A percentile compares a stretch with the other conserved stretches of the same genome.
These are phyloP conservation scores for Quercus aquifolioides DNA, from an alignment of 306 rosid species.

Conservation along the genomic window DNA sequence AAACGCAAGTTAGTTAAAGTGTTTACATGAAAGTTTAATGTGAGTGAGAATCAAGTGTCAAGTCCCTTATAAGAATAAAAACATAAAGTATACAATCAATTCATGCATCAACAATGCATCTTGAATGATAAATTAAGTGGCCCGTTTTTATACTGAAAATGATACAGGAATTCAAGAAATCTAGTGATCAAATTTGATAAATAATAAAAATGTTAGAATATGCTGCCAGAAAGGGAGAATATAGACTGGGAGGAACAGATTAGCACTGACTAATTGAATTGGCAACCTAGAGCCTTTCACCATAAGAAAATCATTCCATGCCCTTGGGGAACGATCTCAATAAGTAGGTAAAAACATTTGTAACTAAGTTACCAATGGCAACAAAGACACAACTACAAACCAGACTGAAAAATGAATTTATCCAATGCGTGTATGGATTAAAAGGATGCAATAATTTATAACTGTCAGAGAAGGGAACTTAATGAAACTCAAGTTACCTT, in stretches of 20 bases:
- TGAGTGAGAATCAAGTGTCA: neutral
- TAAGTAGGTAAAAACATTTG: neutral
- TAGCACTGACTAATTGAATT: neutral
- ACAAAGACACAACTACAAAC: neutral
- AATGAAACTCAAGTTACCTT: constrained; percentile 46
- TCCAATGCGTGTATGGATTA: neutral
- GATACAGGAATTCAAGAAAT: neutral
- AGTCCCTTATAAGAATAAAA: neutral
- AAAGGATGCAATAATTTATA: neutral
- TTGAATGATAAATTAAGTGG: neutral
- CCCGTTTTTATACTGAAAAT: neutral
- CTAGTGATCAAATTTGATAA: neutral
- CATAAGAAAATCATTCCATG: neutral
- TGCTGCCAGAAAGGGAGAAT: neutral
- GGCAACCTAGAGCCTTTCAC: neutral
- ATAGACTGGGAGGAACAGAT: neutral
- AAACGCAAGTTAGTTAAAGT: neutral
- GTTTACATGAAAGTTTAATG: neutral
- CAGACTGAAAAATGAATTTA: neutral
- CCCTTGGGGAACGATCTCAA: neutral
- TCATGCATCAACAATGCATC: too few species aligned
- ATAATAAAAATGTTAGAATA: neutral
- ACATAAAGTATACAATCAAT: neutral
- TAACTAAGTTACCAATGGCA: neutral
- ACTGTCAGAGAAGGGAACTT: constrained; percentile 2